A percentile compares a stretch with the other conserved stretches of the same genome.
Evolutionary conservation across 257 asterid species (phyloP).

Genomic region (Plectranthus barbatus): DNA sequence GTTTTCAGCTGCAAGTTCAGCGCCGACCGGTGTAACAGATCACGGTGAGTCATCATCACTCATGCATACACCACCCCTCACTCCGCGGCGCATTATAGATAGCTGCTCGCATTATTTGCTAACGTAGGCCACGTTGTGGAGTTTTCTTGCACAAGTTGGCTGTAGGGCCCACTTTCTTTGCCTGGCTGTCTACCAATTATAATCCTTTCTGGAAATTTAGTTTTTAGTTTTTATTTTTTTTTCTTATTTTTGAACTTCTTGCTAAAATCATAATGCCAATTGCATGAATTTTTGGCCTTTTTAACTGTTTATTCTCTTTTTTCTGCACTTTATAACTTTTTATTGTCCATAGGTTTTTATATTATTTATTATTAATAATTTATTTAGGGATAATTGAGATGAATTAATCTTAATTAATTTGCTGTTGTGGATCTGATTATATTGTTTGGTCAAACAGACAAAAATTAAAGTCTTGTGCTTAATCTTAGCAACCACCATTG

Average conservation of each 20-base stretch:
- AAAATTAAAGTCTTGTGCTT: background rate
- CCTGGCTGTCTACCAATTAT: conserved; percentile 5
- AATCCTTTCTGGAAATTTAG: background rate
- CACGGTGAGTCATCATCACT: conserved; percentile 50
- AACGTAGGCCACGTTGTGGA: conserved; percentile 13
- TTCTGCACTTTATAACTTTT: too few relatives aligned
- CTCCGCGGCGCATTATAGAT: conserved; percentile 15
- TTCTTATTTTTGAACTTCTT: background rate
- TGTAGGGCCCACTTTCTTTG: conserved; percentile 16
- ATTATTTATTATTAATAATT: too few relatives aligned
- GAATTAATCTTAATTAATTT: background rate
- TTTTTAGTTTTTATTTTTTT: background rate
- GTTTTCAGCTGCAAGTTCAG: conserved; percentile 88
- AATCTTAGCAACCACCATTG: conserved; percentile 16
- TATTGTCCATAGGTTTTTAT: too few relatives aligned
- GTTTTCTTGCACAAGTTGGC: background rate
- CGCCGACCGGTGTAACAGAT: conserved; percentile 67
- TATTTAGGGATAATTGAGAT: too few relatives aligned
- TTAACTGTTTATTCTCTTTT: too few relatives aligned
- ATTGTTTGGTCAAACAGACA: conserved; percentile 18
- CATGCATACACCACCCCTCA: background rate
- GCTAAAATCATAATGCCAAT: too few relatives aligned
- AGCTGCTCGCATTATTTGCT: conserved; percentile 14
- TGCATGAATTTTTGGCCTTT: too few relatives aligned
- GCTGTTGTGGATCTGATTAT: conserved; percentile 9